Base-by-base conservation (phyloP, 2,329 filamentous ascomycete species). In the Phaeosphaeriaceae sp. region DNA sequence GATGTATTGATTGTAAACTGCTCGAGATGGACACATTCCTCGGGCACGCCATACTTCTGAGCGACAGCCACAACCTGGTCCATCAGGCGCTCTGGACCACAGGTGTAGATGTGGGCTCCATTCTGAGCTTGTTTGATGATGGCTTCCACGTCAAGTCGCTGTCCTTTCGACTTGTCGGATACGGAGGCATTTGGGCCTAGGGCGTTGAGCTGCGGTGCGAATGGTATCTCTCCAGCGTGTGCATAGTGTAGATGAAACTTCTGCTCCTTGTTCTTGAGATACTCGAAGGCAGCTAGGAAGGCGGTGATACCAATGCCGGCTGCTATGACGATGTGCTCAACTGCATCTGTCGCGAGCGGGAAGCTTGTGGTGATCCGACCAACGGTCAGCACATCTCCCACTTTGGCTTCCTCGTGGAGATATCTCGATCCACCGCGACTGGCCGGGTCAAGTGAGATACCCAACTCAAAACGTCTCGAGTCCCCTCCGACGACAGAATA, bases 251-350 rank as follows among this genome's bases (percentile, higher is more conserved):
- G 73, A 22, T 80, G 78, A 40, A 81, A 83, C 56, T 82, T 81
- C 70, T 74, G 60, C n/a, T 64, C 60, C 1, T 63, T 55, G 2
- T 49, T 35, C 6, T 71, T 54, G 13, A 78, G 71, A 13, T 70
- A 60, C 50, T 83, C 75, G 2, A 86, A 68, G 23, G 87, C 77
- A 0, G 78, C 67, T 9, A 91, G 68, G 62, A 90, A 90, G 0
- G 88, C 88, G 1, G 89, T 91, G 60, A 91, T 84, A 0, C 88
- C 89, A 28, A 91, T 86, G 0, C 88, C 89, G 10, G 86, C 88
- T 0, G 83, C 86, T 28, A 91, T 84, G 66, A 90, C 86, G 42
- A 90, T 79, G 62, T 90, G 88, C 51, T 85, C 80, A 62, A 85
- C 86, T 8, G 85, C 85, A 0, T 81, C 76, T 2, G 58, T 69